A percentile compares a stretch with the other conserved stretches of the same genome.
Conservation (phyloP, 2,329 filamentous ascomycete species). For the Torrubiella hemipterigena region DNA sequence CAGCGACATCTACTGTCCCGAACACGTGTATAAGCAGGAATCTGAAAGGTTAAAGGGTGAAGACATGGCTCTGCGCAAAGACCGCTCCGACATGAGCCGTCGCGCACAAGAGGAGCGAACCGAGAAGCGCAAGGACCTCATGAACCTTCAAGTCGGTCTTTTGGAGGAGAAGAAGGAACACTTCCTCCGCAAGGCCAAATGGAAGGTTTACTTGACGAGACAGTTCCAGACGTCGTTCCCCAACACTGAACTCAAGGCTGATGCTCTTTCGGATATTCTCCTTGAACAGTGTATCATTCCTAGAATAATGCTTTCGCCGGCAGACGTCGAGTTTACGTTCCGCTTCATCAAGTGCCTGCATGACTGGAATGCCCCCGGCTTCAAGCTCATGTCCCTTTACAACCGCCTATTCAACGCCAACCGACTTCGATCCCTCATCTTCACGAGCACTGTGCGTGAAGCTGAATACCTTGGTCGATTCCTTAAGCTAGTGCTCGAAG, state of each 20-base stretch:
- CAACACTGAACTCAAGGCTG: slow-evolving; percentile 48
- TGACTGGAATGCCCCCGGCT: slow-evolving; percentile 70
- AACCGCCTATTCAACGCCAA: slow-evolving; percentile 78
- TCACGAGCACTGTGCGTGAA: slow-evolving; percentile 80
- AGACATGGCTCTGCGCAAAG: slow-evolving; percentile 53
- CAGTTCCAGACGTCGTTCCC: slow-evolving; percentile 75
- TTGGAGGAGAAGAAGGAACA: slow-evolving; percentile 63
- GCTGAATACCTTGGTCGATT: slow-evolving; percentile 90
- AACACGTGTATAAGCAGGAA: slow-evolving; percentile 67
- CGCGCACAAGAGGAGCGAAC: slow-evolving; percentile 51
- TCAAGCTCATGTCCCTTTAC: slow-evolving; percentile 74
- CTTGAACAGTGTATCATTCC: slow-evolving; percentile 91
- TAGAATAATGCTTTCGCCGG: slow-evolving; percentile 67
- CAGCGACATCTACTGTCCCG: slow-evolving; percentile 67
- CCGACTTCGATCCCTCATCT: slow-evolving; percentile 69
- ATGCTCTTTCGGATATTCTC: slow-evolving; percentile 60
- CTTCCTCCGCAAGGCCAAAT: slow-evolving; percentile 53
- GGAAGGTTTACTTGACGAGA: slow-evolving; percentile 56
- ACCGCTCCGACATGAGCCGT: slow-evolving; percentile 61
- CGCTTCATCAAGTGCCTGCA: slow-evolving; percentile 81
- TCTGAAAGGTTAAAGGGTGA: slow-evolving; percentile 56
- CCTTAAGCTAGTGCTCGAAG: slow-evolving; percentile 66
- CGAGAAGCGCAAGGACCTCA: slow-evolving; percentile 55
- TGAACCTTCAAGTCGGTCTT: slow-evolving; percentile 56
- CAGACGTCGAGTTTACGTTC: slow-evolving; percentile 83